Conservation (phyloP, 2,329 filamentous ascomycete species). For the Nemania bipapillata region DNA sequence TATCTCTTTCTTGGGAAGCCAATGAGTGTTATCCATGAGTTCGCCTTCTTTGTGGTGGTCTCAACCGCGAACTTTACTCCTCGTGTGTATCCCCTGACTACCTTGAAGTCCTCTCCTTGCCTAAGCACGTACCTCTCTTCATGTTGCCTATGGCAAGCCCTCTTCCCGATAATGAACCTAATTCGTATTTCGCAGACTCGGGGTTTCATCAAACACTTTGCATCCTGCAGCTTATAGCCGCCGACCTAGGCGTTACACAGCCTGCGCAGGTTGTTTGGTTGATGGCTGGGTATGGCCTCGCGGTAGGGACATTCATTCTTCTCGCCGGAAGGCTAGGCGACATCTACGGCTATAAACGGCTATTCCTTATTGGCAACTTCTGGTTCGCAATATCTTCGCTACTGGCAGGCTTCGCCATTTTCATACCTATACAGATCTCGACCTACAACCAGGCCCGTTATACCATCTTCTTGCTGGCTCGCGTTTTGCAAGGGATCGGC, state of each 20-base stretch:
- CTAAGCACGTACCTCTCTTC: background rate
- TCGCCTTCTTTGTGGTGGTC: slow-evolving; percentile 46
- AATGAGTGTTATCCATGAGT: slow-evolving; percentile 46
- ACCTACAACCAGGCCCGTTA: slow-evolving; percentile 40
- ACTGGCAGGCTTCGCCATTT: slow-evolving; percentile 58
- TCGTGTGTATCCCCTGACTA: slow-evolving; percentile 38
- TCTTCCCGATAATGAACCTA: slow-evolving; percentile 16
- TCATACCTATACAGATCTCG: slow-evolving; percentile 40
- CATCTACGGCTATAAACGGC: slow-evolving; percentile 60
- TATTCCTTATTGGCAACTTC: slow-evolving; percentile 60
- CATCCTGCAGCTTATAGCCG: slow-evolving; percentile 58
- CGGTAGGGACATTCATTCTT: slow-evolving; percentile 63
- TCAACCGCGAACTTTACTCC: slow-evolving; percentile 50
- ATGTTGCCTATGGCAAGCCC: background rate
- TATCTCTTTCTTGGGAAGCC: slow-evolving; percentile 46
- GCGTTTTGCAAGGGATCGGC: slow-evolving; percentile 62
- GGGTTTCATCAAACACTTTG: slow-evolving; percentile 49
- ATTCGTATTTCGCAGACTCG: slow-evolving; percentile 39
- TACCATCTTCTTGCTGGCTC: slow-evolving; percentile 55
- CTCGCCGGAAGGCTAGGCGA: slow-evolving; percentile 62
- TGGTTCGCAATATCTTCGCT: slow-evolving; percentile 63
- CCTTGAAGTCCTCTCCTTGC: background rate
- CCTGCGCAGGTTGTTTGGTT: slow-evolving; percentile 60
- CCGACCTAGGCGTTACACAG: slow-evolving; percentile 54
- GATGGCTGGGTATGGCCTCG: slow-evolving; percentile 60